A percentile compares a stretch with the other conserved stretches of the same genome.
These are phyloP conservation scores for Russula ochroleuca DNA, from an alignment of 768 basidiomycete genomes.

Conservation along the genomic window DNA sequence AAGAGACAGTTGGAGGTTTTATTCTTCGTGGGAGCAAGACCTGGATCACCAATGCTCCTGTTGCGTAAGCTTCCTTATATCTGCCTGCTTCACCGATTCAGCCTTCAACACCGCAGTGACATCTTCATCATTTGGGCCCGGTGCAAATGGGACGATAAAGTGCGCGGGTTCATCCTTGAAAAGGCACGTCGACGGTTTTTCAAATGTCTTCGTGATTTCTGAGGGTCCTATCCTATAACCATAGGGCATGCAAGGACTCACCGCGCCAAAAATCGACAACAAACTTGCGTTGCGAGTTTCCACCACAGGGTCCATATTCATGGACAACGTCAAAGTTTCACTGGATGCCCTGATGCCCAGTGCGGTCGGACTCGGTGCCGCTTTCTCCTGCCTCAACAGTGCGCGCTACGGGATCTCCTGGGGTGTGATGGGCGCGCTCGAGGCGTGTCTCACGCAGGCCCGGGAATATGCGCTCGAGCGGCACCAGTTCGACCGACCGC, in stretches of 20 bases:
- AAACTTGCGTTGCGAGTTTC: constrained; percentile 89
- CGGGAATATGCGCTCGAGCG: constrained; percentile 85
- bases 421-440: constrained; percentile 94
- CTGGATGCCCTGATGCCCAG: constrained; percentile 74
- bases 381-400: constrained; percentile 91
- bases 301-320: constrained; percentile 80
- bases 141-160: constrained; percentile 89
- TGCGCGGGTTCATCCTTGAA: constrained; percentile 87
- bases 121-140: constrained; percentile 92
- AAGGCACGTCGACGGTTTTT: constrained; percentile 50
- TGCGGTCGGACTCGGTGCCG: constrained; percentile 70
- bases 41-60: constrained; percentile 94
- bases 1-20: constrained; percentile 81
- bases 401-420: constrained; percentile 87
- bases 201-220: not conserved
- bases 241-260: constrained; percentile 76
- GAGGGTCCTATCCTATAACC: not conserved
- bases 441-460: constrained; percentile 79
- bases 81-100: constrained; percentile 14
- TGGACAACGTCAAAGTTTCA: constrained; percentile 82
- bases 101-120: constrained; percentile 50
- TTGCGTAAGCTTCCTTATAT: constrained; percentile 50
- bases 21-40: constrained; percentile 90
- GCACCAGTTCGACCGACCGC: constrained; percentile 81
- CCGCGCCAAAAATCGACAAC: constrained; percentile 85